Evolutionary conservation across 2,329 filamentous ascomycete species (phyloP), one percentile per base, ranked within the genome.

Genomic region (Mycosphaerella arachidis): DNA sequence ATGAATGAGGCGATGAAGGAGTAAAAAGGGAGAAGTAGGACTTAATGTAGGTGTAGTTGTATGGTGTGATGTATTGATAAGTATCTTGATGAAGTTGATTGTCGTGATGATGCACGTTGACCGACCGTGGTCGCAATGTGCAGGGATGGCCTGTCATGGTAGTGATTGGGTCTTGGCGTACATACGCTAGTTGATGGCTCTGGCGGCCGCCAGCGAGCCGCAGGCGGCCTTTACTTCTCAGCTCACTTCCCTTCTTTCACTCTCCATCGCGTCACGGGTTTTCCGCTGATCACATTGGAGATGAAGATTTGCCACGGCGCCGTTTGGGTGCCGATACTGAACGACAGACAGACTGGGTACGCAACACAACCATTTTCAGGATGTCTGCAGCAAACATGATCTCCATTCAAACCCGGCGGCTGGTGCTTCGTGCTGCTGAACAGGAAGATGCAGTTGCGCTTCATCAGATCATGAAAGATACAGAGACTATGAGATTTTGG

Each of bases 401-500:
- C 13, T 30, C 4, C 5, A 50, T 56, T 29, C 13, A 45, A 7
- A 43, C 55, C 9, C 30, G 27, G n/a, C 27, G 55, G 1, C n/a
- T 56, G n/a, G 2, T 50, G 3, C 55, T 56, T n/a, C 55, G 55
- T 3, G 45, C 55, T 31, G 55, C 46, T 40, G 20, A 40, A 12
- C 9, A 10, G 8, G 31, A 51, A 24, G 55, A 56, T 30, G 29
- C 30, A 10, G 18, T 30, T 7, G 18, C 55, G n/a, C 16, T 56
- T 8, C 45, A 56, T 29, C 43, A 56, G 46, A 29, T 37, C 12
- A 33, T 56, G 24, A 35, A 24, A 20, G 45, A 56, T 18, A 10
- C 54, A 9, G 30, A 56, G 18, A 45, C 48, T 2, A 56, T 56
- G 54, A 30, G 27, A 37, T 56, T 35, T 13, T 51, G 33, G 52